These are phyloP conservation scores for Leccinum brunneo-olivaceum DNA, from an alignment of 1,284 basidiomycete genomes.

Conservation along the genomic window DNA sequence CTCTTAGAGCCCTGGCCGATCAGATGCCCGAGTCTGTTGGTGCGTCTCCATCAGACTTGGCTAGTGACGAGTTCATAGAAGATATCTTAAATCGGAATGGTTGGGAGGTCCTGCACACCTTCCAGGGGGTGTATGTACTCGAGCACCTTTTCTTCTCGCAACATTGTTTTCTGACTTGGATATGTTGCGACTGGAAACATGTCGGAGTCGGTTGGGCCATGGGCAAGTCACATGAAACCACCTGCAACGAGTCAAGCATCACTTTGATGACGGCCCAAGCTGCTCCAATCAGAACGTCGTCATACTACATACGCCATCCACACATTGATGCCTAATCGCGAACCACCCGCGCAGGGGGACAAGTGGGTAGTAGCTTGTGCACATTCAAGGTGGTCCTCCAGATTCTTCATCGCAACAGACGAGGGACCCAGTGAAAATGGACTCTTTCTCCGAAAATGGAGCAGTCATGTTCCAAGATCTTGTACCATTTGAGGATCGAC, in stretches of 20 bases:
- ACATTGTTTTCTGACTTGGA: not conserved
- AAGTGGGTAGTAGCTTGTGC: constrained; percentile 10
- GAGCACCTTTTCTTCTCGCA: not conserved
- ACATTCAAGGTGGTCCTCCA: constrained; percentile 8
- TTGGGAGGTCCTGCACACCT: constrained; percentile 30
- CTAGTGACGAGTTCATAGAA: constrained; percentile 26
- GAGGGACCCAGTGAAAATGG: constrained; percentile 29
- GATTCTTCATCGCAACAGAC: constrained; percentile 42
- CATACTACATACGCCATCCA: constrained; percentile 18
- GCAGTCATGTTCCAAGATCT: constrained; percentile 35
- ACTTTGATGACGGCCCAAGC: constrained; percentile 26
- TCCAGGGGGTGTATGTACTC: constrained; percentile 31
- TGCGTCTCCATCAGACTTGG: constrained; percentile 5
- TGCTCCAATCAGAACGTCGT: constrained; percentile 19
- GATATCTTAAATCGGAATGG: constrained; percentile 28
- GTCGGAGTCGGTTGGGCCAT: constrained; percentile 29
- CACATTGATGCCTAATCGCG: constrained; percentile 13
- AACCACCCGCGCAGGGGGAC: constrained; percentile 18
- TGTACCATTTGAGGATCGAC: constrained; percentile 32
- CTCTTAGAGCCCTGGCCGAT: constrained; percentile 12
- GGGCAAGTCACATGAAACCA: constrained; percentile 32
- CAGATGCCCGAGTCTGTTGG: constrained; percentile 14
- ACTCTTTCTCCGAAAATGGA: constrained; percentile 29
- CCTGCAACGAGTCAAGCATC: constrained; percentile 29
- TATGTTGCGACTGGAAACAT: not conserved